These are phyloP conservation scores for Fonsecaea multimorphosa DNA, from an alignment of 2,329 filamentous ascomycete species.

Conservation along the genomic window DNA sequence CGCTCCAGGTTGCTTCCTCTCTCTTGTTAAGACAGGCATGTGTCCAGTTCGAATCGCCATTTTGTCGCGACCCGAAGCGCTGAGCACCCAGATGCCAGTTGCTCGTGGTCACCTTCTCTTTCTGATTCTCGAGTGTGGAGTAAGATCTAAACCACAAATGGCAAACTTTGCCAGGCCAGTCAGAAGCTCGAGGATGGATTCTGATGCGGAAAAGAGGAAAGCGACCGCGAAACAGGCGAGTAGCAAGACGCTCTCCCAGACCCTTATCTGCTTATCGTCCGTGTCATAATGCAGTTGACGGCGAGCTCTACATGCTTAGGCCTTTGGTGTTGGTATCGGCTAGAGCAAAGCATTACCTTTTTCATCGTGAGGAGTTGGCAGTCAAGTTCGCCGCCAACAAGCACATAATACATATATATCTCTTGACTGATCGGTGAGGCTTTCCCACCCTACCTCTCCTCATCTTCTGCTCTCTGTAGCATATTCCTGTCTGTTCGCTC, in stretches of 20 bases:
- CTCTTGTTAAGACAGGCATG: not conserved
- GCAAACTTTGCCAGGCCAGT: conserved; percentile 27
- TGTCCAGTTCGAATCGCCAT: not conserved
- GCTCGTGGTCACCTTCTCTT: conserved; percentile 30
- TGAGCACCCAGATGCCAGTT: not conserved
- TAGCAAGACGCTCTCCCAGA: conserved; percentile 16
- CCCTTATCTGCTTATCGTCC: conserved; percentile 32
- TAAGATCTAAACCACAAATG: conserved; percentile 28
- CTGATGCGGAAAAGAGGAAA: conserved; percentile 29
- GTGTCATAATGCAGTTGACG: conserved; percentile 10
- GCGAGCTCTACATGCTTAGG: not conserved
- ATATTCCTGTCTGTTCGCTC: not conserved
- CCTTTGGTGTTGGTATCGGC: conserved; percentile 13
- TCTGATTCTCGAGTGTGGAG: conserved; percentile 18
- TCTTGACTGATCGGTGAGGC: conserved; percentile 5
- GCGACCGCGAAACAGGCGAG: conserved; percentile 31
- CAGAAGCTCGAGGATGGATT: conserved; percentile 11
- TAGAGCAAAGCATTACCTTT: conserved; percentile 24
- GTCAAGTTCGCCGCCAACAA: not conserved
- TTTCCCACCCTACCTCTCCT: conserved; percentile 12
- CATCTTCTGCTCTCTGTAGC: conserved; percentile 2
- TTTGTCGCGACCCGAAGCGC: not conserved
- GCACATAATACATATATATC: conserved; percentile 20
- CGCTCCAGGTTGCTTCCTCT: not conserved
- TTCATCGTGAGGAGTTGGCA: conserved; percentile 22